These are phyloP conservation scores for Tubosaeta brunneosetosa DNA, from an alignment of 768 basidiomycete genomes.

Conservation along the genomic window DNA sequence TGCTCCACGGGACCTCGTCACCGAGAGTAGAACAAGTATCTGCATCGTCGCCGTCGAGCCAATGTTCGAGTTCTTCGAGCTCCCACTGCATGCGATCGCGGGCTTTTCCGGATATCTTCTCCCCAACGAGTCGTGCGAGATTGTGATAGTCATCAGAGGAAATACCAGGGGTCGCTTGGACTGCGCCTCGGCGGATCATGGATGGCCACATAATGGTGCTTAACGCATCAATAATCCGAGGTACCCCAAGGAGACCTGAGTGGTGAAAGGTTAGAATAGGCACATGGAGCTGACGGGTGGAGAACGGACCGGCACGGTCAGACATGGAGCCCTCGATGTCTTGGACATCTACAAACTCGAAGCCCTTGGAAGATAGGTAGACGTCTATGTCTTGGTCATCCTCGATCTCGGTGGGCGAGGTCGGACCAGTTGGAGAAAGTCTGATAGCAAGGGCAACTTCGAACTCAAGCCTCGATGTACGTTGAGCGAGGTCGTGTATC, in stretches of 20 bases:
- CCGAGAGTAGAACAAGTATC: constrained; percentile 16
- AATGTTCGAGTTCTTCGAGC: constrained; percentile 55
- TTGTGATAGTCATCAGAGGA: constrained; percentile 19
- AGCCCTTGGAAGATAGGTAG: constrained; percentile 63
- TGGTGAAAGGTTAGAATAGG: neutral
- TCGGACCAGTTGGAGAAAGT: constrained; percentile 29
- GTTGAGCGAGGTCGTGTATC: constrained; percentile 44
- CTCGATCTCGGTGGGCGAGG: constrained; percentile 29
- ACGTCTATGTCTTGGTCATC: constrained; percentile 58
- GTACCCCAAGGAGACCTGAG: constrained; percentile 50
- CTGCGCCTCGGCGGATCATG: constrained; percentile 39
- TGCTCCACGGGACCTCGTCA: constrained; percentile 39
- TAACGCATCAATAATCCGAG: constrained; percentile 71
- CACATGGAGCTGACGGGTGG: neutral
- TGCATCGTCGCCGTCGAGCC: constrained; percentile 49
- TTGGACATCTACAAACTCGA: constrained; percentile 64
- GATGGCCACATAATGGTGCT: constrained; percentile 90
- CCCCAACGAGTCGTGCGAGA: constrained; percentile 19
- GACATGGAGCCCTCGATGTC: constrained; percentile 4
- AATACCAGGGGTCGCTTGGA: neutral
- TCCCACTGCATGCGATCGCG: constrained; percentile 42
- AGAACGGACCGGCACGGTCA: constrained; percentile 17
- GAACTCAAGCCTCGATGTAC: constrained; percentile 49
- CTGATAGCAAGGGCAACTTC: constrained; percentile 73
- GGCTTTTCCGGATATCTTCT: constrained; percentile 21